Base-by-base conservation (phyloP, 768 basidiomycete genomes). In the Krasilnikovozyma curviuscula region DNA sequence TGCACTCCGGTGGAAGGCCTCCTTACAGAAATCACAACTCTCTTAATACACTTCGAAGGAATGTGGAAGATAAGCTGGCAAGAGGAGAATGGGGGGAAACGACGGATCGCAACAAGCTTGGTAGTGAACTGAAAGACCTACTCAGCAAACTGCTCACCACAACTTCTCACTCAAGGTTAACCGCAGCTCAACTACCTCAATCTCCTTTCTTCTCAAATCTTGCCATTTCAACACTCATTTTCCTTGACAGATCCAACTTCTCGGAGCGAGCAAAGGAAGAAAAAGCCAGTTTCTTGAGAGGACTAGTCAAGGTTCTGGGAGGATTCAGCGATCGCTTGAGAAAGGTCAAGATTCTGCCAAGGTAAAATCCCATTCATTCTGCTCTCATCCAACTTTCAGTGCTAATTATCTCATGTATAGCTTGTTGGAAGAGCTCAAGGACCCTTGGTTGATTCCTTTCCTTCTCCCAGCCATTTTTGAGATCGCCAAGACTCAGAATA, bases 261-360 rank as follows among this genome's bases (percentile, higher is more conserved):
- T 83, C 88, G 0, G 76, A 84, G 0, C 93, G 95, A 65, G 79
- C 86, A 2, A 69, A 80, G 48, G 91, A 97, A 66, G 93, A 95
- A 61, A 97, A 97, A 62, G 79, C 93, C 24, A 82, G 83, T 0
- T 95, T 95, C 63, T 81, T 95, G 76, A 84, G 84, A 62, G 89
- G 91, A 0, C 66, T 95, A 18, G 71, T 79, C 1, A 34, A 42
- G 5, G 54, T 54, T 16, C 16, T 46, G 2, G n/a, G n/a, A n/a
- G n/a, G n/a, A n/a, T 97, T 98, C 64, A 81, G 82, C 8, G 84
- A 88, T 57, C 80, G 86, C 14, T 68, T 97, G 46, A 73, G 78
- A 44, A 79, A 72, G 47, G 74, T 88, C 21, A 97, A 97, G 62
- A 81, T 97, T 41, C 68, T 98, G 31, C 88, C 89, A 10, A 79